Conservation (phyloP, 208 protist genomes). For the Jaenimonas drosophilae region DNA sequence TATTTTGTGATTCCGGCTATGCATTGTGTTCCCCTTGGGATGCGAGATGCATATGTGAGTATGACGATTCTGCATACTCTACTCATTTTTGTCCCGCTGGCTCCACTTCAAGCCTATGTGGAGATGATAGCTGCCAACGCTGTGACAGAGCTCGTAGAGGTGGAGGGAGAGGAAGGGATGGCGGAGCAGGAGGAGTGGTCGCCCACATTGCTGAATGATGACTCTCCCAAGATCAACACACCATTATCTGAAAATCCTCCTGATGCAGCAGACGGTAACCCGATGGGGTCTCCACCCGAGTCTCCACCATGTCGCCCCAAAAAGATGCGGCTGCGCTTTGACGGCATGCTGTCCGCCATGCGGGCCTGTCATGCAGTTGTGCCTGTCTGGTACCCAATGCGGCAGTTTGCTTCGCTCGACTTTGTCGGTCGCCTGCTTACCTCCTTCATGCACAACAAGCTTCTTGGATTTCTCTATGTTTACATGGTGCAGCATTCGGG, state of each 20-base stretch:
- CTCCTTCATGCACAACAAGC: conserved; percentile 18
- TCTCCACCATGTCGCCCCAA: no score
- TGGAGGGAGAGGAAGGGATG: neutral
- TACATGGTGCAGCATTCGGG: conserved; percentile 3
- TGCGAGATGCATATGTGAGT: conserved; percentile 10
- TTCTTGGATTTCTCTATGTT: conserved; percentile 8
- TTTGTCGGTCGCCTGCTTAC: conserved; percentile 21
- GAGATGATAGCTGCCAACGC: conserved; percentile 20
- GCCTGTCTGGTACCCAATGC: neutral
- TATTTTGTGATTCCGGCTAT: conserved; percentile 18
- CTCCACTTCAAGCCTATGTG: conserved; percentile 18
- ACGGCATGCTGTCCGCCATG: no score
- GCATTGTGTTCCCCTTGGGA: conserved; percentile 15
- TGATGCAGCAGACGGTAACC: no score
- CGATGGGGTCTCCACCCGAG: no score
- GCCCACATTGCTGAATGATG: neutral
- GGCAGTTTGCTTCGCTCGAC: conserved; percentile 13
- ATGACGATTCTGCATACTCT: conserved; percentile 15
- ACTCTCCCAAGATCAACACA: neutral
- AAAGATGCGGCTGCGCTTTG: no score
- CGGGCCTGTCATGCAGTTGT: neutral
- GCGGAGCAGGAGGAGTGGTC: neutral
- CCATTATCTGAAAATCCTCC: no score
- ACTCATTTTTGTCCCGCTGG: conserved; percentile 16
- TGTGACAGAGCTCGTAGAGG: conserved; percentile 13